Percentiles rank a stretch among this genome's conserved stretches.
These are phyloP conservation scores for Pseudogymnoascus sp. DNA, from an alignment of 2,329 filamentous ascomycete genomes.

Conservation along the genomic window DNA sequence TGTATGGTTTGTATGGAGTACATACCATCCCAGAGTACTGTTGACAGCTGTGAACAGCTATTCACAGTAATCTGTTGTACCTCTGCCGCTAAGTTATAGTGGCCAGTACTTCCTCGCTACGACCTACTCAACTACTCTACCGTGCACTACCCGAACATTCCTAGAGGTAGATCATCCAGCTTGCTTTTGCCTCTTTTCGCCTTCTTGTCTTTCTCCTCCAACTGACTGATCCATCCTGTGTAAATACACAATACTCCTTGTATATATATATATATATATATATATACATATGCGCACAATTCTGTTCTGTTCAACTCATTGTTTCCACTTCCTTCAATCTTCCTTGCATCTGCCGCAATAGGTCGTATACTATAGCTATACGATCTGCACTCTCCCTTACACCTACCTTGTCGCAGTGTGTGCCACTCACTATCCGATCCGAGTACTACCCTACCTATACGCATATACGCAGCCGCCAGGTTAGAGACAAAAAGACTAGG, in stretches of 20 bases:
- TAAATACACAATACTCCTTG: background rate
- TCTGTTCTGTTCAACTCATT: background rate
- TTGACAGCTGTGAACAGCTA: background rate
- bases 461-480: background rate
- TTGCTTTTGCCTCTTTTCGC: background rate
- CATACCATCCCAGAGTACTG: background rate
- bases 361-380: background rate
- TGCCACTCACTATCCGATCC: slow-evolving; percentile 3
- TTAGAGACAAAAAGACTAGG: background rate
- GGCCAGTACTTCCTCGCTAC: background rate
- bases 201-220: background rate
- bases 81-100: background rate
- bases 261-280: background rate
- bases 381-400: background rate
- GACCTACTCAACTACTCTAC: too few relatives aligned
- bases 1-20: background rate
- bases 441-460: background rate
- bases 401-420: background rate
- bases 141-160: too few relatives aligned
- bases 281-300: background rate
- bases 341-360: background rate
- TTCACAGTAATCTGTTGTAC: background rate
- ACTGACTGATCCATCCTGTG: background rate
- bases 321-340: background rate
- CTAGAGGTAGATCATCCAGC: background rate